Conservation (phyloP, 257 asterid species). For the Orobanche coerulescens region DNA sequence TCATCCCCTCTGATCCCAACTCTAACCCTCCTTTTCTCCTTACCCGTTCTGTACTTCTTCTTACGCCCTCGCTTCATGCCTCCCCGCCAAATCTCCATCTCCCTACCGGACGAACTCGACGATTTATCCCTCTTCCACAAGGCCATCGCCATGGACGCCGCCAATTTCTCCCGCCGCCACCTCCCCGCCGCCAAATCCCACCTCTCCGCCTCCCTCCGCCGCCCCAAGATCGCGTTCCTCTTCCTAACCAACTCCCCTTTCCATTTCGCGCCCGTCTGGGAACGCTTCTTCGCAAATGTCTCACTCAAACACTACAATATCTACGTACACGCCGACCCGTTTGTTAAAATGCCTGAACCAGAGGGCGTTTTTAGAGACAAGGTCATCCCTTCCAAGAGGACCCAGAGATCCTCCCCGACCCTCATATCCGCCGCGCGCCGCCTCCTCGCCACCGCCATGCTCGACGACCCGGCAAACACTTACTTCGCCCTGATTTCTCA, state of each 20-base stretch:
- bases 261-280: constrained; percentile 54
- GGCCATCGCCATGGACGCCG: constrained; percentile 29
- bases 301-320: constrained; percentile 39
- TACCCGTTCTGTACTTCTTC: constrained; percentile 37
- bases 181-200: constrained; percentile 52
- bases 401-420: constrained; percentile 72
- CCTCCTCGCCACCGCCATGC: constrained; percentile 58
- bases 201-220: constrained; percentile 41
- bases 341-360: constrained; percentile 27
- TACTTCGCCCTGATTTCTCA: constrained; percentile 58
- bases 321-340: constrained; percentile 64
- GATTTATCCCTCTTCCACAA: constrained; percentile 67
- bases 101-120: constrained; percentile 57
- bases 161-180: constrained; percentile 27
- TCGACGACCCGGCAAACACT: constrained; percentile 54
- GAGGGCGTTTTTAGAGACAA: constrained; percentile 42
- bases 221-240: constrained; percentile 64
- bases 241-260: constrained; percentile 61
- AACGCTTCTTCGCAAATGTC: constrained; percentile 38
- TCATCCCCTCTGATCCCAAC: constrained; percentile 43
- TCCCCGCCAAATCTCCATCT: constrained; percentile 36
- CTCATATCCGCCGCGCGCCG: constrained; percentile 67
- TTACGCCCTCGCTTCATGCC: constrained; percentile 45
- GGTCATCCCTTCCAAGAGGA: constrained; percentile 45
- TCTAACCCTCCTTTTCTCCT: constrained; percentile 36